A percentile compares a stretch with the other conserved stretches of the same genome.
These are phyloP conservation scores for Flaveria floridana DNA, from an alignment of 140 eudicot genomes.

Conservation along the genomic window DNA sequence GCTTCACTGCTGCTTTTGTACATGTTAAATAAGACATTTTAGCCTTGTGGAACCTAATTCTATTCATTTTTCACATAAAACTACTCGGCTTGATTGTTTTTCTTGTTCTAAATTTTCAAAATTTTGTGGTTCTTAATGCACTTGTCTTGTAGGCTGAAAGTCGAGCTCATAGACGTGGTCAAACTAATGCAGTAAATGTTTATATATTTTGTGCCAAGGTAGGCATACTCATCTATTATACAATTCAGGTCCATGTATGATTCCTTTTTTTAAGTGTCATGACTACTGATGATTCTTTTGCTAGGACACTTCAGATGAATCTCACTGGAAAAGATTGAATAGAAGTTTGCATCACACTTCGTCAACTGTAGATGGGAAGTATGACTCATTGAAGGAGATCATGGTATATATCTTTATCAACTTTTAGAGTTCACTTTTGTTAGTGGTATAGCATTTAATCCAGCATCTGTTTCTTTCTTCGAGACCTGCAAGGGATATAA, in stretches of 20 bases:
- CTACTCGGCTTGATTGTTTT: constrained; percentile 16
- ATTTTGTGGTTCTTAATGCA: constrained; percentile 26
- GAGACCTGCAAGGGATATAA: background rate
- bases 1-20: constrained; percentile 1
- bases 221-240: constrained; percentile 21
- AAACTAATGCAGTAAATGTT: constrained; percentile 76
- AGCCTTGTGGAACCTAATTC: background rate
- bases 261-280: constrained; percentile 13
- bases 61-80: background rate
- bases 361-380: constrained; percentile 81
- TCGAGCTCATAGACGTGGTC: constrained; percentile 97
- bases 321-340: constrained; percentile 70
- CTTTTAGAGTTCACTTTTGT: constrained; percentile 13
- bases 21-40: background rate
- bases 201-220: constrained; percentile 97
- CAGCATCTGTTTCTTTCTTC: background rate
- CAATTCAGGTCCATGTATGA: constrained; percentile 25
- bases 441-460: background rate
- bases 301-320: constrained; percentile 83
- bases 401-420: constrained; percentile 44
- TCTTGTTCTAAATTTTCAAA: constrained; percentile 12
- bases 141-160: constrained; percentile 69
- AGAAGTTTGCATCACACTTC: constrained; percentile 80
- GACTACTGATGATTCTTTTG: constrained; percentile 21
- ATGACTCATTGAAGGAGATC: constrained; percentile 61